These are phyloP conservation scores for Carex myosuroides DNA, from an alignment of 176 grass and related monocot species.

Conservation along the genomic window DNA sequence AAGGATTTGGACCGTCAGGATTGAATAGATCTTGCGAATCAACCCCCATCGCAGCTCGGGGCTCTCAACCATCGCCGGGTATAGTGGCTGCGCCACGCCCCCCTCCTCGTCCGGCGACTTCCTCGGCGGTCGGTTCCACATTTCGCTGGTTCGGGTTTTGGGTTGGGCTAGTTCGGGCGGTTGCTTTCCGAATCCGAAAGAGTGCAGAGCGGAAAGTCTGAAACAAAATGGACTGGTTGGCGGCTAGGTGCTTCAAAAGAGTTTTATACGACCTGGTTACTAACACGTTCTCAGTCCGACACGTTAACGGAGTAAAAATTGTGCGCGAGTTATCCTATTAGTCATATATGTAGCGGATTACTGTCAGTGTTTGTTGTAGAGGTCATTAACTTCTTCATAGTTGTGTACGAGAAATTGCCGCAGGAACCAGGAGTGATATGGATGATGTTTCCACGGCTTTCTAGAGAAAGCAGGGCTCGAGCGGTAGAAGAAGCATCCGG, in stretches of 20 bases:
- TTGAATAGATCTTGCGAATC: slow-evolving; percentile 86
- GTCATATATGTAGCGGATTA: neutral
- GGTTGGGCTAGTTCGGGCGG: neutral
- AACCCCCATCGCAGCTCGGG: slow-evolving; percentile 79
- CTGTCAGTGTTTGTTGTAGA: neutral
- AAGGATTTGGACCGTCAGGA: slow-evolving; percentile 59
- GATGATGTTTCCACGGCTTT: neutral
- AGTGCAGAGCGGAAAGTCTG: neutral
- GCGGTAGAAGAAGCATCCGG: neutral
- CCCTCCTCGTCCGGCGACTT: slow-evolving; percentile 51
- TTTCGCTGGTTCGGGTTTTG: neutral
- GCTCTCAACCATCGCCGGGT: slow-evolving; percentile 79
- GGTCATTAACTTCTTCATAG: neutral
- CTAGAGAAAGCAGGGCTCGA: neutral
- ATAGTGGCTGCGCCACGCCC: slow-evolving; percentile 33
- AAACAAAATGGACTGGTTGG: neutral
- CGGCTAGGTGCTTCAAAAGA: neutral
- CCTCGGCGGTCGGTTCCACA: slow-evolving; percentile 15
- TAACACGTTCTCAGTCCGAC: neutral
- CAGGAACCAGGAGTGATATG: neutral
- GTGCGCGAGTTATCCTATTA: neutral
- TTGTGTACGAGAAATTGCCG: neutral
- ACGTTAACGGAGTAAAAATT: neutral
- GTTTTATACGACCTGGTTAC: neutral
- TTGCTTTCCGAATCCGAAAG: neutral